Evolutionary conservation across 306 rosid genomes (phyloP), one percentile per base, ranked within the genome.

Genomic region (Mimosa bimucronata): DNA sequence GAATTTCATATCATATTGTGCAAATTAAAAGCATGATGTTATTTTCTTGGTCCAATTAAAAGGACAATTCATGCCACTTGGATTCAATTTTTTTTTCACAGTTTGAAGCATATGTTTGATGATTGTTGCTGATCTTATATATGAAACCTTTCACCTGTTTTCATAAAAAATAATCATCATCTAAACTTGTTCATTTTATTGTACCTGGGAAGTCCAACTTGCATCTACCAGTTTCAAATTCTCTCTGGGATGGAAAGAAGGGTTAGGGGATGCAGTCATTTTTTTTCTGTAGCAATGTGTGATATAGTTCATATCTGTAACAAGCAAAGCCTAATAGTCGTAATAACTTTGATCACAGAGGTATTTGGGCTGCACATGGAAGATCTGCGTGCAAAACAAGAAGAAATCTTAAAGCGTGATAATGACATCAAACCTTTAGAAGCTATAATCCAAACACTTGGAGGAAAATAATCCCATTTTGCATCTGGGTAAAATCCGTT

Each of bases 331-430:
- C n/a, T n/a, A 31, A 29, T 75, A 70, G 60, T 77, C 55, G 6
- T 60, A 44, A 77, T 48, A 15, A 48, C 21, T 77, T 31, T 81
- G 40, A 91, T 94, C 41, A 91, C 87, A 94, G 97, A 91, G 96
- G 98, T 92, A 53, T 95, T 95, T 87, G 86, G 89, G 83, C 86
- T 95, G 78, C 98, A 95, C 84, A 87, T 95, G 98, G 98, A 95
- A 77, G 98, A 95, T 85, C 81, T 95, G 80, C 97, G 98, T 0
- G 79, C 94, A 34, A 91, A 88, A 86, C 97, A 92, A 74, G 92
- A 89, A 70, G 94, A 92, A 87, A 95, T 95, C 23, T 7, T 81
- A 14, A 92, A 92, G 86, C 98, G 98, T n/a, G 98, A 93, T 71
- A 73, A 83, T 52, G 98, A 95, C 52, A 91, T 95, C 37, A 92